Evolutionary conservation across 345 rosid species (phyloP), one percentile per base, ranked within the genome.

Genomic region (Eutrema japonicum): DNA sequence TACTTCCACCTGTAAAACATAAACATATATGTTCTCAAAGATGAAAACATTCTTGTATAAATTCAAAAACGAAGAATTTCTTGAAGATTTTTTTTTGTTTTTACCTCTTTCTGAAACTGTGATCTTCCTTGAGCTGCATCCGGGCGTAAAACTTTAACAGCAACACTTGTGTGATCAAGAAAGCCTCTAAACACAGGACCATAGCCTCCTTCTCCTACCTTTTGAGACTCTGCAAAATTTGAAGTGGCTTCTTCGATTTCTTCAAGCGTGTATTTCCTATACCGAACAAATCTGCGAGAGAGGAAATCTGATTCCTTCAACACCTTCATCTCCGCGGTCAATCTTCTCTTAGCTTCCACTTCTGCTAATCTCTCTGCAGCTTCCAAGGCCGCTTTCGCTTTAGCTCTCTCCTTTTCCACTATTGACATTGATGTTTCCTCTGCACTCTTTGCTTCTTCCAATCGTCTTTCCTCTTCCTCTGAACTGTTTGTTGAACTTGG

Each of bases 161-260:
- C 26, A 22, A 22, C 26, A 0, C 87, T 79, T 7, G 96, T 95
- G 71, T 92, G 96, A 80, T 92, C 97, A 48, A 95, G 92, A 69
- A 62, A 73, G 75, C 99, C 87, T 84, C 77, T 87, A 60, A 71
- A 95, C 12, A 95, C 99, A 18, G 99, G 99, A 14, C 99, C 99
- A 70, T 95, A 90, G 4, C 99, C 99, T 72, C 99, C 99, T 84
- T 92, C 99, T 12, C 99, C 97, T 8, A 95, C 86, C 70, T 87
- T 95, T 55, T 50, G 78, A 8, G 86, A 70, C 12, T 62, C 74
- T 1, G 80, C 41, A 22, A 95, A 92, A 79, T 27, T 63, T 2
- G 83, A 76, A 8, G 99, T 95, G 10, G 96, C 97, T 62, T 68
- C 57, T 82, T 95, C 96, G 26, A 95, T 84, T 64, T 90, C 99